phyloP scores from a whole-genome alignment of 1,139 yeast genomes.

The Diutina neorugosa region DNA sequence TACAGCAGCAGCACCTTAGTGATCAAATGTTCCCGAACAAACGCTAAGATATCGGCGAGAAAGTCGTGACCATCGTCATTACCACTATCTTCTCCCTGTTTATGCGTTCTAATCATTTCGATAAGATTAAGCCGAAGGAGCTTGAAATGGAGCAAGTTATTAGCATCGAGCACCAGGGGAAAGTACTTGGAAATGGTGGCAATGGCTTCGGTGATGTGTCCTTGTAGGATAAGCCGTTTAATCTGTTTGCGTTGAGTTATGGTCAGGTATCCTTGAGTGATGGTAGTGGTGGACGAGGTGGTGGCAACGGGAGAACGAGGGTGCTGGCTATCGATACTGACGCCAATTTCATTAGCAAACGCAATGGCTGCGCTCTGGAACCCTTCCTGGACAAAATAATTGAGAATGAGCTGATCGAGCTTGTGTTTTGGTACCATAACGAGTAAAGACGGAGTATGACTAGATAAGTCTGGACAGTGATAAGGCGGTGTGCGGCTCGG shows the following conservation, averaged over 20 bases:
- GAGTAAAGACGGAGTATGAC: too few species aligned
- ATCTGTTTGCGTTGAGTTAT: constrained; percentile 37
- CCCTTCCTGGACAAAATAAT: constrained; percentile 48
- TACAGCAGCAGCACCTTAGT: constrained; percentile 41
- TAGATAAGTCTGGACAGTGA: too few species aligned
- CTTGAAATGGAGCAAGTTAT: constrained; percentile 50
- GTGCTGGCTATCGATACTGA: constrained; percentile 11
- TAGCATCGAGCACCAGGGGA: constrained; percentile 43
- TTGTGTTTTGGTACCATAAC: constrained; percentile 6
- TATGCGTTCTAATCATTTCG: constrained; percentile 50
- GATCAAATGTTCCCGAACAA: constrained; percentile 50
- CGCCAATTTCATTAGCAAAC: constrained; percentile 33
- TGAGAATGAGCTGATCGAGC: constrained; percentile 35
- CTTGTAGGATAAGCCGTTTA: constrained; percentile 35
- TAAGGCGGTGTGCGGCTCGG: background rate
- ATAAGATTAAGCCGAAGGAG: constrained; percentile 46
- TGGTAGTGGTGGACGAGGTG: background rate
- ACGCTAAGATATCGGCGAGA: constrained; percentile 42
- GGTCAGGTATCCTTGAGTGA: constrained; percentile 27
- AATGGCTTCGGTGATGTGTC: constrained; percentile 38
- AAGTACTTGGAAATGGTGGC: constrained; percentile 32
- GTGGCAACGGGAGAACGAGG: constrained; percentile 6
- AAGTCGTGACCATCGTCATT: constrained; percentile 26
- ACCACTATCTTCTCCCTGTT: constrained; percentile 9
- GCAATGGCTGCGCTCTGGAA: constrained; percentile 38